Percentiles rank a stretch among this genome's conserved stretches.
Conservation (phyloP, 2,329 filamentous ascomycete genomes). For the Lecanicillium sp. region DNA sequence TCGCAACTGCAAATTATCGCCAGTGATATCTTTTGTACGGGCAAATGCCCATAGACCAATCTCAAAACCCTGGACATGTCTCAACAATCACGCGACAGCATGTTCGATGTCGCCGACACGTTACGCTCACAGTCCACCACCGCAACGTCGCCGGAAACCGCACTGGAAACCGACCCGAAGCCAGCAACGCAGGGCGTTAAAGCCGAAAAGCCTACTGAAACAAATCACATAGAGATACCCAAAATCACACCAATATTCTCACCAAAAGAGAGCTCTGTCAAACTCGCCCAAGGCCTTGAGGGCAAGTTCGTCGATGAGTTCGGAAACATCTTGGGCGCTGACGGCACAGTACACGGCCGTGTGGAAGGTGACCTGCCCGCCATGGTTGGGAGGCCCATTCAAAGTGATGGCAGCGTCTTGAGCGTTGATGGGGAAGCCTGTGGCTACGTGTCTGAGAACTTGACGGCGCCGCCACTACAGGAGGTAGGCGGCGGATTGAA, state of each 20-base stretch:
- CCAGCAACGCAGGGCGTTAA: neutral
- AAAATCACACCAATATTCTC: constrained; percentile 32
- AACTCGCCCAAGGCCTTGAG: constrained; percentile 33
- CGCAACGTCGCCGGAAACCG: neutral
- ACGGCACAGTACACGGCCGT: constrained; percentile 43
- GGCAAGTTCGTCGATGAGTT: constrained; percentile 45
- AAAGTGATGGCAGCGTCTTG: constrained; percentile 45
- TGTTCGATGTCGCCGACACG: too few species aligned
- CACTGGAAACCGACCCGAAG: neutral
- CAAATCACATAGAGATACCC: constrained; percentile 25
- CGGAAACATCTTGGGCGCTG: constrained; percentile 43
- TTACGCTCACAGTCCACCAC: neutral
- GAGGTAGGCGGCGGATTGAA: constrained; percentile 44
- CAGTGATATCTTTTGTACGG: too few species aligned
- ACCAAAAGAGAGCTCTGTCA: constrained; percentile 20
- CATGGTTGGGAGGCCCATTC: constrained; percentile 43
- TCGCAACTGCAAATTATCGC: too few species aligned
- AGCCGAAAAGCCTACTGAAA: neutral
- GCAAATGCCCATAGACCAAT: too few species aligned
- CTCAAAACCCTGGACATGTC: too few species aligned
- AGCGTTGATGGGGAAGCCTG: constrained; percentile 73
- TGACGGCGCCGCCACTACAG: constrained; percentile 44
- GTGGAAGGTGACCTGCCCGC: constrained; percentile 47
- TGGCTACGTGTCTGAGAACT: constrained; percentile 60
- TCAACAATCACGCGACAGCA: too few species aligned